phyloP scores from a whole-genome alignment of 176 grass and related monocot species.

The Themeda triandra region DNA sequence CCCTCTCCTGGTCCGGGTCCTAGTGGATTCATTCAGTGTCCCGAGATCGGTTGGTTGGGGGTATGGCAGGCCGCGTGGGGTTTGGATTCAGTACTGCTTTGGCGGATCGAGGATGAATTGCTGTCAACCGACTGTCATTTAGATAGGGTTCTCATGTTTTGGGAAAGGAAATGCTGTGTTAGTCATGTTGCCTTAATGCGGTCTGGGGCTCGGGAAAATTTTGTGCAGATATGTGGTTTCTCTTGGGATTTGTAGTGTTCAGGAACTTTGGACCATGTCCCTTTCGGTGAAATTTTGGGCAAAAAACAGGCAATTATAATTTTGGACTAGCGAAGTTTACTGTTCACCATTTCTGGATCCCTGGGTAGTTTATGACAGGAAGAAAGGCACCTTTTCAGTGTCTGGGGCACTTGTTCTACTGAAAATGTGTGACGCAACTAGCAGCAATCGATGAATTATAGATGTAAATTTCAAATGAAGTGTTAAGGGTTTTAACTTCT shows the following conservation, averaged over 20 bases:
- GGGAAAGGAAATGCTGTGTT: neutral
- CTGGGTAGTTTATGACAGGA: neutral
- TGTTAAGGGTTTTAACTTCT: neutral
- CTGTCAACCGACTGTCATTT: neutral
- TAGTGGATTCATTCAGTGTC: neutral
- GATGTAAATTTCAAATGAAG: neutral
- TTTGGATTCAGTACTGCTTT: neutral
- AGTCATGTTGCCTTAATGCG: neutral
- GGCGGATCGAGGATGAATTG: neutral
- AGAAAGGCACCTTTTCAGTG: neutral
- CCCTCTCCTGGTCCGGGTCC: neutral
- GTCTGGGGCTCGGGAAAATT: neutral
- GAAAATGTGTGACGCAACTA: neutral
- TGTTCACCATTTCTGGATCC: neutral
- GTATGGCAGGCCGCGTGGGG: neutral
- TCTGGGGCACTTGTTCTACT: neutral
- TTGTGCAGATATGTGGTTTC: neutral
- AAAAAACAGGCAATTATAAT: neutral
- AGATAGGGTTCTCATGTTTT: neutral
- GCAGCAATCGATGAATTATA: neutral
- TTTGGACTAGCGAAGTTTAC: neutral
- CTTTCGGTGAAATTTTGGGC: neutral
- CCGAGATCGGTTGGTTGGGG: neutral
- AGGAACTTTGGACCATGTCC: neutral
- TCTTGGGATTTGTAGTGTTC: neutral